These are phyloP conservation scores for Crithidia acanthocephali DNA, from an alignment of 208 protist species.

Conservation along the genomic window DNA sequence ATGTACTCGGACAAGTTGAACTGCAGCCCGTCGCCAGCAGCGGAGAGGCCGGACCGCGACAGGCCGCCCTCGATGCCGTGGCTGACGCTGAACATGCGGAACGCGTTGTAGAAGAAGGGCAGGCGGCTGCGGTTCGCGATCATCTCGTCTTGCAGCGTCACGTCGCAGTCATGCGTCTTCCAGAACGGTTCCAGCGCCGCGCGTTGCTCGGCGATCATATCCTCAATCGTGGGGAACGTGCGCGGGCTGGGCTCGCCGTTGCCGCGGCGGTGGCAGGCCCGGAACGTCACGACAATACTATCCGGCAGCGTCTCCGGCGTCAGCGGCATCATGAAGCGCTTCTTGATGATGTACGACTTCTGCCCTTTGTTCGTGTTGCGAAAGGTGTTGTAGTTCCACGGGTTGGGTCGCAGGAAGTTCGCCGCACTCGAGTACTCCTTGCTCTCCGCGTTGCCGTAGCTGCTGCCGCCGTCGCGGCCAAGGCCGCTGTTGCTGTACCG, in stretches of 20 bases:
- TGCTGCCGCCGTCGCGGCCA: slow-evolving; percentile 26
- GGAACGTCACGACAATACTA: slow-evolving; percentile 66
- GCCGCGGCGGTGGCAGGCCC: slow-evolving; percentile 52
- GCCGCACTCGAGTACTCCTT: slow-evolving; percentile 23
- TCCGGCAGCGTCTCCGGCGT: slow-evolving; percentile 48
- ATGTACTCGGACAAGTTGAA: slow-evolving; percentile 85
- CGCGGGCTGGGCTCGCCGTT: slow-evolving; percentile 18
- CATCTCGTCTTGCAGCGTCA: slow-evolving; percentile 86
- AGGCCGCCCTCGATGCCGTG: slow-evolving; percentile 75
- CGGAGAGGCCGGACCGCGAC: slow-evolving; percentile 65
- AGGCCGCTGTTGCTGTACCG: slow-evolving; percentile 24
- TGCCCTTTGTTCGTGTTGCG: slow-evolving; percentile 25
- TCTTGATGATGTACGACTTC: slow-evolving; percentile 64
- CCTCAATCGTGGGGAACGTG: slow-evolving; percentile 39
- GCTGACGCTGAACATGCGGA: slow-evolving; percentile 76
- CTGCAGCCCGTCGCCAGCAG: slow-evolving; percentile 62
- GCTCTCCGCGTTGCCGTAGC: slow-evolving; percentile 27
- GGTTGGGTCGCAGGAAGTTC: slow-evolving; percentile 10
- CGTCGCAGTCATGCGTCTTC: slow-evolving; percentile 67
- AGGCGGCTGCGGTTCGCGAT: slow-evolving; percentile 71
- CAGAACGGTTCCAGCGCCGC: slow-evolving; percentile 66
- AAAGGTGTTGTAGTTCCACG: slow-evolving; percentile 30
- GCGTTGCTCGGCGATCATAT: slow-evolving; percentile 53
- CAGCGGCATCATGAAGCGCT: slow-evolving; percentile 64
- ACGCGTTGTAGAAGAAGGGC: slow-evolving; percentile 79